Evolutionary conservation across 2,329 filamentous ascomycete species (phyloP), one percentile per base, ranked within the genome.

Genomic region (Huntiella moniliformis): DNA sequence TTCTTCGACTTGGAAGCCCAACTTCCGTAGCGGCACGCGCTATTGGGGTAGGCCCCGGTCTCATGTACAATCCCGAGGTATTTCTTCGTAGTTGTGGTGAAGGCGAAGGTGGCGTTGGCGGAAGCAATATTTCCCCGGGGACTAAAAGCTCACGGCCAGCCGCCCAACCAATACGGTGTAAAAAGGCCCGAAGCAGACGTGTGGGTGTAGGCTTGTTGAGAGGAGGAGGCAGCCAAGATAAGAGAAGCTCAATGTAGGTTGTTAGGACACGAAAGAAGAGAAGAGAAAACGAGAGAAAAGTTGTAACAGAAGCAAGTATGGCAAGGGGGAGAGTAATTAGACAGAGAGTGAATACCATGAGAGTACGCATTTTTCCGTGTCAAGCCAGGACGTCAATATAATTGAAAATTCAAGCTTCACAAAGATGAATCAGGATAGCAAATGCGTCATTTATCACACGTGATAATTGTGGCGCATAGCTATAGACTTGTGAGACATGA

Each of bases 241-340:
- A 58, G 38, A 65, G 69, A 44, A 82, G 64, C 54, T 81, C 75
- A 50, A 79, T 60, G 55, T 80, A 81, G 47, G 80, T 69, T 44
- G 79, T 56, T 39, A 70, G 61, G 17, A 77, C 68, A 17, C 77
- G 69, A 51, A 78, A 60, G 54, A 73, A 67, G 42, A 82, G 67
- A 33, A 79, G 64, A 34, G 70, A 64, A 52, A 78, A 71, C 35
- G 78, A 74, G 41, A 80, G 53, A 4, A 66, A 67, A 46, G 77
- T 75, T 31, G 78, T 82, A 51, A 80, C 60, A 51, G 67, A 70
- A 44, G 78, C 78, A 46, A 76, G 70, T 42, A 80, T 56, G 53
- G 73, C 67, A 45, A 82, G 66, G 6, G 78, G 77, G 10, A 80
- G 60, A 16, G 75, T 76, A 54, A 78, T 64, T 51, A 79, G 51